Percentiles rank a stretch among this genome's conserved stretches.
Evolutionary conservation across 768 basidiomycete species (phyloP).

Genomic region (Aureoboletus auriporus): DNA sequence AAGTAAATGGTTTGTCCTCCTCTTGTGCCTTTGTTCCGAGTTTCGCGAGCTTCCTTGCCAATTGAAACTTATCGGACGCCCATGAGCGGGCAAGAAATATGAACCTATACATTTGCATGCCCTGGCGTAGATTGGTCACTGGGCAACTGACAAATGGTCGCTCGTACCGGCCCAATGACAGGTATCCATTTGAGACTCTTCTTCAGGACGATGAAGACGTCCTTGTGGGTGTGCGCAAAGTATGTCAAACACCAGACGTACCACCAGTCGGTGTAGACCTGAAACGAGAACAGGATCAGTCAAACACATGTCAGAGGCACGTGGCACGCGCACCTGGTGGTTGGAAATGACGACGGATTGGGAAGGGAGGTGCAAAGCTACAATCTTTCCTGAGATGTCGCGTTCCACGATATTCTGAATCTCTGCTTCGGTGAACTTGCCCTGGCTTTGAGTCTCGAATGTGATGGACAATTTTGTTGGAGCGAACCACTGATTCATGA

Average conservation of each 20-base stretch:
- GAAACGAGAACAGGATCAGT: constrained; percentile 3
- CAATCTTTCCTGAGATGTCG: constrained; percentile 52
- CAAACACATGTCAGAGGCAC: neutral
- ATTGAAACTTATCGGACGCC: constrained; percentile 73
- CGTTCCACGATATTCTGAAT: constrained; percentile 53
- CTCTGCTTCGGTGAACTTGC: constrained; percentile 57
- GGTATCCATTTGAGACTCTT: constrained; percentile 85
- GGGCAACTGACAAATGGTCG: neutral
- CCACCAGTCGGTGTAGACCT: constrained; percentile 84
- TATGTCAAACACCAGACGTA: constrained; percentile 85
- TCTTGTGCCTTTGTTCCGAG: constrained; percentile 68
- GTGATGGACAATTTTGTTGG: constrained; percentile 71
- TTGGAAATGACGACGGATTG: constrained; percentile 87
- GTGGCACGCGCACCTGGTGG: constrained; percentile 64
- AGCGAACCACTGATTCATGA: constrained; percentile 80
- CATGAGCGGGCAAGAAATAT: constrained; percentile 91
- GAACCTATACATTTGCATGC: constrained; percentile 93
- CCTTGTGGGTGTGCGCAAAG: constrained; percentile 61
- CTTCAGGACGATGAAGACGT: constrained; percentile 90
- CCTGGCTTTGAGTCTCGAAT: constrained; percentile 66
- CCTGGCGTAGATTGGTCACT: constrained; percentile 38
- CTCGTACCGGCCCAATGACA: constrained; percentile 78
- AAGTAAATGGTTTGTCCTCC: constrained; percentile 67
- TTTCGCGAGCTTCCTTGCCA: constrained; percentile 61
- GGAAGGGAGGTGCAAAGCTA: constrained; percentile 65